These are phyloP conservation scores for Fraxinus sp. DNA, from an alignment of 305 asterid genomes.

Conservation along the genomic window DNA sequence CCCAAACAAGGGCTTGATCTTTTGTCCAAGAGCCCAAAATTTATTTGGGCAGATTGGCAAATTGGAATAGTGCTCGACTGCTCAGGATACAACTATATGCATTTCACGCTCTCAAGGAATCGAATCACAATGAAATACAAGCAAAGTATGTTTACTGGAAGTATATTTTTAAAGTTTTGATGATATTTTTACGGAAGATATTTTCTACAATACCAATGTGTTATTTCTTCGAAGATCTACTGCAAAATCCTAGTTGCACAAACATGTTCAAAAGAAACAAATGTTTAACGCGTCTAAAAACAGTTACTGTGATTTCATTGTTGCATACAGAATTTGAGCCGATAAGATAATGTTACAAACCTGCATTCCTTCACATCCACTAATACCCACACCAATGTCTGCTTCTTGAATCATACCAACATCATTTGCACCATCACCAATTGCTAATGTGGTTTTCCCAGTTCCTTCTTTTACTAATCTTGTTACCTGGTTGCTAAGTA, in stretches of 20 bases:
- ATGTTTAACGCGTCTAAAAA: background rate
- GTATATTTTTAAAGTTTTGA: background rate
- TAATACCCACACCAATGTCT: conserved; percentile 84
- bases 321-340: background rate
- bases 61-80: background rate
- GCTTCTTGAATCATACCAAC: conserved; percentile 97
- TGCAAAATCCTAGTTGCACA: background rate
- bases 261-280: background rate
- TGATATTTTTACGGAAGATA: background rate
- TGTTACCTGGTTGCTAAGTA: conserved; percentile 54
- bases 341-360: conserved; percentile 31
- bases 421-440: conserved; percentile 93
- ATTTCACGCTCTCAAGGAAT: background rate
- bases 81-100: background rate
- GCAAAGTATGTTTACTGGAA: background rate
- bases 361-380: conserved; percentile 96
- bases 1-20: background rate
- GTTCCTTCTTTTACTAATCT: conserved; percentile 80
- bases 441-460: conserved; percentile 67
- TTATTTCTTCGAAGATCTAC: background rate
- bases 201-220: background rate
- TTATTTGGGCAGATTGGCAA: background rate
- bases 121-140: background rate
- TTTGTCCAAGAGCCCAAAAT: background rate
- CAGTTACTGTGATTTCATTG: background rate